phyloP scores from a whole-genome alignment of 768 basidiomycete species.

The Candolleomyces eurysporus region DNA sequence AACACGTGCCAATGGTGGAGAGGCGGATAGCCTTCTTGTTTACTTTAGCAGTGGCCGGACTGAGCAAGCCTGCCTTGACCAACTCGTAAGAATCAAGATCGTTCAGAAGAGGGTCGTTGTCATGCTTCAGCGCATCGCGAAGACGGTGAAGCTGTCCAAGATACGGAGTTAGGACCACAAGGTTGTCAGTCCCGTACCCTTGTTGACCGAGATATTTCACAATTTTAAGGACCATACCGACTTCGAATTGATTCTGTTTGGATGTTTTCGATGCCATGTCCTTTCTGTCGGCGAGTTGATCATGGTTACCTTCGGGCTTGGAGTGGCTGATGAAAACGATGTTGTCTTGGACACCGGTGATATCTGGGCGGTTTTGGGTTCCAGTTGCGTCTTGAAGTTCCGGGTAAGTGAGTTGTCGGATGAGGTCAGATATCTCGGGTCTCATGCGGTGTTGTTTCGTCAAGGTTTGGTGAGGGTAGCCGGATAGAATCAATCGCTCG shows the following conservation, averaged over 20 bases:
- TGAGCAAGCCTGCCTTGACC: constrained; percentile 52
- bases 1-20: constrained; percentile 58
- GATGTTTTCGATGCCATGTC: constrained; percentile 51
- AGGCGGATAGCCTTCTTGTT: constrained; percentile 50
- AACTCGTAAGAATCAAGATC: constrained; percentile 64
- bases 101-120: constrained; percentile 58
- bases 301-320: constrained; percentile 50
- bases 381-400: constrained; percentile 53
- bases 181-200: constrained; percentile 57
- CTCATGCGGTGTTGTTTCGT: constrained; percentile 69
- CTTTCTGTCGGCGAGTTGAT: constrained; percentile 37
- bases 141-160: constrained; percentile 60
- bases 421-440: constrained; percentile 64
- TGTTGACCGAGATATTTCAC: constrained; percentile 65
- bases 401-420: constrained; percentile 64
- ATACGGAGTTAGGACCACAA: constrained; percentile 71
- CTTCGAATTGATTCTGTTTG: constrained; percentile 62
- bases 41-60: constrained; percentile 33
- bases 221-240: constrained; percentile 62
- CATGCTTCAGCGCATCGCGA: constrained; percentile 39
- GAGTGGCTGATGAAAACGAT: constrained; percentile 61
- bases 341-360: constrained; percentile 56
- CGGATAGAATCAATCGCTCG: constrained; percentile 61
- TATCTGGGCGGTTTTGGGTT: constrained; percentile 47
- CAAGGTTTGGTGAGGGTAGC: constrained; percentile 61